Evolutionary conservation across 441 rosid species (phyloP).

Genomic region (Croton setiger): DNA sequence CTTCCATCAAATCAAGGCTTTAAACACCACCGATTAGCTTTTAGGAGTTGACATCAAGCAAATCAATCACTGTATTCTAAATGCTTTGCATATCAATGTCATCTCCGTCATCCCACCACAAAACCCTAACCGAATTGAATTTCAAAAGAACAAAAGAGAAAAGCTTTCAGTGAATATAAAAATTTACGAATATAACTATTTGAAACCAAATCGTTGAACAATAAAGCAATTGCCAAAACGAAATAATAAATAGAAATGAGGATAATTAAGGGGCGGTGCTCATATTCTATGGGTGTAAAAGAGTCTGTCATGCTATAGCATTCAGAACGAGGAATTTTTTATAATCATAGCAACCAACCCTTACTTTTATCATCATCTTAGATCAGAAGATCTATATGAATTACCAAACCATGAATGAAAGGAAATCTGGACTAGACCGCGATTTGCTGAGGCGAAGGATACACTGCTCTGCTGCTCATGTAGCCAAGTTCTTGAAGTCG

Average conservation of each 20-base stretch:
- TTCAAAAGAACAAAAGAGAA: background rate
- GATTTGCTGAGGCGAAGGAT: no score
- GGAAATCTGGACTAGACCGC: background rate
- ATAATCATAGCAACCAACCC: slow-evolving; percentile 25
- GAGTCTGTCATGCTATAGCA: slow-evolving; percentile 28
- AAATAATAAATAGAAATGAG: background rate
- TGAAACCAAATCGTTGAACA: background rate
- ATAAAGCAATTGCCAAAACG: background rate
- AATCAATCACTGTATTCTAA: slow-evolving; percentile 3
- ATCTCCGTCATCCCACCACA: slow-evolving; percentile 2
- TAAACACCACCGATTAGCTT: slow-evolving; percentile 41
- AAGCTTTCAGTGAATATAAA: background rate
- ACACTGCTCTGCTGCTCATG: background rate
- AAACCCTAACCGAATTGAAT: no score
- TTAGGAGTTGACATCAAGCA: slow-evolving; percentile 26
- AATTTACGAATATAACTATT: background rate
- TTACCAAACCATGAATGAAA: background rate
- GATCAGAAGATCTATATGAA: no score
- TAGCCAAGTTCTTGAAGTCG: background rate
- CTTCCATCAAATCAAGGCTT: slow-evolving; percentile 34
- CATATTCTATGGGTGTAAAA: slow-evolving; percentile 33
- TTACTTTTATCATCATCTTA: background rate
- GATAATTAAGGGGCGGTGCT: slow-evolving; percentile 9
- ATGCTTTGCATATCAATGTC: slow-evolving; percentile 21
- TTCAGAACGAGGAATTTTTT: slow-evolving; percentile 30